Conservation (phyloP, 176 grass and related monocot genomes). For the Oryza rufipogon region DNA sequence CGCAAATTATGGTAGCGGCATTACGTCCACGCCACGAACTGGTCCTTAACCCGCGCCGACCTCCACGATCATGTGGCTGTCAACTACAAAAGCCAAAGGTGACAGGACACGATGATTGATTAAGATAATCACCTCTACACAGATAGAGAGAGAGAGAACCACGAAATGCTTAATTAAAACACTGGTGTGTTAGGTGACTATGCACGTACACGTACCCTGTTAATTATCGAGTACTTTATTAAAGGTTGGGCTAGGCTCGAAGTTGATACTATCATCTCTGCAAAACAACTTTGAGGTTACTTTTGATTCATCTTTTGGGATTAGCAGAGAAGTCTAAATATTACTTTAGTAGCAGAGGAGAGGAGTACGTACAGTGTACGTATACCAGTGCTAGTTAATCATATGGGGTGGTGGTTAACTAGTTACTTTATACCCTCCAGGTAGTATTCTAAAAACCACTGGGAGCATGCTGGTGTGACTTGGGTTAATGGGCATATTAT, state of each 20-base stretch:
- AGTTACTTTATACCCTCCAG: too few relatives aligned
- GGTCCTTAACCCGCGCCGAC: constrained; percentile 1
- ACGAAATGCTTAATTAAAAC: not conserved
- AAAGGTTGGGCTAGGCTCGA: not conserved
- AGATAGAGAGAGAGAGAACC: not conserved
- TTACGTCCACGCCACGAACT: constrained; percentile 31
- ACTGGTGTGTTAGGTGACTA: not conserved
- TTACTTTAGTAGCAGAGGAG: not conserved
- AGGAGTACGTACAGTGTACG: not conserved
- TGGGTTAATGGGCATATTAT: too few relatives aligned
- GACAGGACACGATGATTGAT: not conserved
- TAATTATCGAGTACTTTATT: not conserved
- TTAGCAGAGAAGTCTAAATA: not conserved
- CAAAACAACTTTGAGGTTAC: not conserved
- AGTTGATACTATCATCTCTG: not conserved
- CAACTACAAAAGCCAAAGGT: constrained; percentile 15
- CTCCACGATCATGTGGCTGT: not conserved
- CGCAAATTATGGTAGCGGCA: not conserved
- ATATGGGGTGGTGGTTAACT: too few relatives aligned
- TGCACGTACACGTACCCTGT: not conserved
- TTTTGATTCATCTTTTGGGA: not conserved
- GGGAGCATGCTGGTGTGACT: too few relatives aligned
- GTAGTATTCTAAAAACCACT: not conserved
- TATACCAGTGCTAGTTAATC: too few relatives aligned
- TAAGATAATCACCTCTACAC: not conserved